Percentiles rank a stretch among this genome's conserved stretches.
phyloP scores from a whole-genome alignment of 805 yeast species.

The Yarrowia porcina region DNA sequence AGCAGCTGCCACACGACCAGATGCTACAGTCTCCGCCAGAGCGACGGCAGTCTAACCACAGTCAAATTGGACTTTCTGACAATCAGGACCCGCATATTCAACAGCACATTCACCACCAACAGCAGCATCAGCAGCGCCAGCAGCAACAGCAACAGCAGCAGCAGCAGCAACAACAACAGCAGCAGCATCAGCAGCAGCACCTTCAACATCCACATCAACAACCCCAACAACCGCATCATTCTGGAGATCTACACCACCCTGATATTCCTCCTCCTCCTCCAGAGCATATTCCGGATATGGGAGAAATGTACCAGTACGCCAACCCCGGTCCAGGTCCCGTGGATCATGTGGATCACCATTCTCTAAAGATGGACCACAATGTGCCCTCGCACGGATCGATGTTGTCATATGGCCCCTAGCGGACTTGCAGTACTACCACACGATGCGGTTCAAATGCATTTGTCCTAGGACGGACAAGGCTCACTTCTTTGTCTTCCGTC shows the following conservation, averaged over 20 bases:
- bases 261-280: neutral
- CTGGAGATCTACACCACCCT: neutral
- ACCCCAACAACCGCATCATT: neutral
- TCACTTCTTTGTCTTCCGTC: neutral
- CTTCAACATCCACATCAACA: neutral
- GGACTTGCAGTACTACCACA: neutral
- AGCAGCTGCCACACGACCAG: neutral
- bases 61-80: neutral
- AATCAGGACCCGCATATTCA: neutral
- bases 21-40: neutral
- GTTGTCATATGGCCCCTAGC: neutral
- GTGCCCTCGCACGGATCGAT: neutral
- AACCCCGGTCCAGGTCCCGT: neutral
- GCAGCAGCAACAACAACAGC: neutral
- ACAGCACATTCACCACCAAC: constrained; percentile 3
- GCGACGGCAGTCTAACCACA: constrained; percentile 11
- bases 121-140: neutral
- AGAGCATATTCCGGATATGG: neutral
- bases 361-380: neutral
- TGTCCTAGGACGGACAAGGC: neutral
- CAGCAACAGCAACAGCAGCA: neutral
- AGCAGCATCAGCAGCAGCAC: neutral
- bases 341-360: neutral
- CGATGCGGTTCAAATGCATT: constrained; percentile 8
- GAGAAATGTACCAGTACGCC: neutral